Evolutionary conservation across 176 grass and related monocot species (phyloP).

Genomic region (Tuctoria greenei): DNA sequence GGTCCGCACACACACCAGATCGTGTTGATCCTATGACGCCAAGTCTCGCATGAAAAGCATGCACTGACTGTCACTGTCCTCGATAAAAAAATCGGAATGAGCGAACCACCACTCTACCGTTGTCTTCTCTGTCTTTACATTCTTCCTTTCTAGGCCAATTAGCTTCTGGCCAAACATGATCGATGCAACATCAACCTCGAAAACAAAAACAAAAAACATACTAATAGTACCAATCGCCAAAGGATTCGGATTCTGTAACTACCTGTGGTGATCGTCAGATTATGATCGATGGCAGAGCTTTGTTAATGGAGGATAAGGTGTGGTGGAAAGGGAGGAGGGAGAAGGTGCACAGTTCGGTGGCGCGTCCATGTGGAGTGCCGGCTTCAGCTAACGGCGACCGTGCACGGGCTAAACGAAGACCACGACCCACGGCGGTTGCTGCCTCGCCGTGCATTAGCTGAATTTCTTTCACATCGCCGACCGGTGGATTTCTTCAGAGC

Average conservation of each 20-base stretch:
- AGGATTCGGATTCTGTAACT: constrained; percentile 14
- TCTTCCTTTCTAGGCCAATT: constrained; percentile 9
- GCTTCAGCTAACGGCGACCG: background rate
- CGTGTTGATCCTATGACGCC: constrained; percentile 19
- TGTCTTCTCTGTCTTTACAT: background rate
- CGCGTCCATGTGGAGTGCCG: constrained; percentile 33
- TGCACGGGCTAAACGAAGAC: background rate
- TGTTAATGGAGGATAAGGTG: background rate
- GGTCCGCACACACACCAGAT: background rate
- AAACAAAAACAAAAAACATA: background rate
- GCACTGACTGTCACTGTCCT: background rate
- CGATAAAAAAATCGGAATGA: constrained; percentile 2
- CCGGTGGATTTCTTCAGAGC: background rate
- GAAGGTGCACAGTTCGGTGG: constrained; percentile 31
- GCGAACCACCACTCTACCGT: constrained; percentile 27
- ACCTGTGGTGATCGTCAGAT: background rate
- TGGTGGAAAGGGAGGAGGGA: background rate
- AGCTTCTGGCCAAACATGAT: constrained; percentile 5
- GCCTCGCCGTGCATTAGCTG: background rate
- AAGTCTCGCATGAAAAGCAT: constrained; percentile 11
- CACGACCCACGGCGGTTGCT: constrained; percentile 6
- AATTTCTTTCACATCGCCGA: constrained; percentile 4
- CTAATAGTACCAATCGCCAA: background rate
- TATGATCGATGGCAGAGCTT: background rate
- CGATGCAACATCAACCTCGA: constrained; percentile 10